Evolutionary conservation across 352 stramenopile species (phyloP).

Genomic region (Pythium chondricola): DNA sequence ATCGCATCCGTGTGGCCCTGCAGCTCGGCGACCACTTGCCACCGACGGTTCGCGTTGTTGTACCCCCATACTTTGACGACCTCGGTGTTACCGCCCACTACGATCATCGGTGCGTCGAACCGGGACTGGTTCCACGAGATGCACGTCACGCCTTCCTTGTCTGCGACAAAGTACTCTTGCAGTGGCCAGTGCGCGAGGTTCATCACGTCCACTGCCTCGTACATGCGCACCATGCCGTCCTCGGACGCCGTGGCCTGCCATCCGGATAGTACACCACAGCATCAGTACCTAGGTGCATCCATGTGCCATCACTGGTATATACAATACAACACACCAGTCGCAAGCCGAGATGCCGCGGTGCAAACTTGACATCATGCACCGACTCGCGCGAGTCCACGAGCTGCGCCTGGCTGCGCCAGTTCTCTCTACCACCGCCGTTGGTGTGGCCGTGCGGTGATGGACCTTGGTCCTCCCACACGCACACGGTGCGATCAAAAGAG

Average conservation of each 20-base stretch:
- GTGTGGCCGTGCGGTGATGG: conserved; percentile 33
- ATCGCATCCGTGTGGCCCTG: conserved; percentile 85
- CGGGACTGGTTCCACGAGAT: conserved; percentile 93
- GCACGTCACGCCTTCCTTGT: conserved; percentile 85
- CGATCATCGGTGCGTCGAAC: conserved; percentile 94
- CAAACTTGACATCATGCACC: conserved; percentile 95
- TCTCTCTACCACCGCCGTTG: conserved; percentile 24
- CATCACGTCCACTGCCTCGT: conserved; percentile 94
- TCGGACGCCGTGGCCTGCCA: conserved; percentile 87
- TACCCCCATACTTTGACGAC: conserved; percentile 90
- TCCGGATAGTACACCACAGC: neutral
- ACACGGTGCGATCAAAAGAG: conserved; percentile 90
- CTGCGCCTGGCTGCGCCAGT: conserved; percentile 81
- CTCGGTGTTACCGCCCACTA: conserved; percentile 88
- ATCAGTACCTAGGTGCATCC: too few species aligned
- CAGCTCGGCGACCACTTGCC: conserved; percentile 83
- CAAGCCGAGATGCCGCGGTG: conserved; percentile 89
- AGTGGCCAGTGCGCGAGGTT: conserved; percentile 94
- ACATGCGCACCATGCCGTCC: conserved; percentile 94
- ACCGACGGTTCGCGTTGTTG: conserved; percentile 80
- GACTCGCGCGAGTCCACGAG: conserved; percentile 90
- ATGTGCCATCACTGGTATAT: too few species aligned
- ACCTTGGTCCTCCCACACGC: conserved; percentile 93
- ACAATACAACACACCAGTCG: conserved; percentile 50
- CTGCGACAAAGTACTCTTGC: conserved; percentile 79